phyloP scores from a whole-genome alignment of 305 asterid genomes.

The Rubia peregrina region DNA sequence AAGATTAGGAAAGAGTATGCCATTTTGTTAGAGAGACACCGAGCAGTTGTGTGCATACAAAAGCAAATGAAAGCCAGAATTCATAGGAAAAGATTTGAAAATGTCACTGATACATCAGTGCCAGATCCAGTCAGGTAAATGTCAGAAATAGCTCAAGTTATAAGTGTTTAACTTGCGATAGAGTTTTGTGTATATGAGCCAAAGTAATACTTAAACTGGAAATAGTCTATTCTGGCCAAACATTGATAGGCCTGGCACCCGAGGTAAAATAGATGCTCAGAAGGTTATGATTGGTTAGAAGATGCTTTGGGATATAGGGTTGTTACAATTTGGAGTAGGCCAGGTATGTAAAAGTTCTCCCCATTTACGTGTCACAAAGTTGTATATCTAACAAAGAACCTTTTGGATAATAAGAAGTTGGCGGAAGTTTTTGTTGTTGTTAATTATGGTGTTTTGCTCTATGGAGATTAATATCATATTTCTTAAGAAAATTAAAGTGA shows the following conservation, averaged over 20 bases:
- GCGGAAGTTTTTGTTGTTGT: background rate
- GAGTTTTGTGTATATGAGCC: background rate
- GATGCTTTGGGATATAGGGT: constrained; percentile 69
- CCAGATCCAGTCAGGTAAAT: constrained; percentile 66
- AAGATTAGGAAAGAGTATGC: constrained; percentile 66
- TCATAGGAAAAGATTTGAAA: constrained; percentile 36
- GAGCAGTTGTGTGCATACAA: constrained; percentile 77
- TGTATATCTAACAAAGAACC: background rate
- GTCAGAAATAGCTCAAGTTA: background rate
- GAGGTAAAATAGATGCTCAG: background rate
- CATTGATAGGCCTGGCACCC: background rate
- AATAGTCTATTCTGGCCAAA: background rate
- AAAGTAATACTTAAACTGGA: background rate
- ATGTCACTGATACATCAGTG: constrained; percentile 47
- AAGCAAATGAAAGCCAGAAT: constrained; percentile 55
- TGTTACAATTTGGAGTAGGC: constrained; percentile 73
- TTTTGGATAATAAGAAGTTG: background rate
- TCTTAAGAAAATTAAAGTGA: no score
- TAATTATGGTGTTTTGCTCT: no score
- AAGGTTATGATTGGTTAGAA: constrained; percentile 60
- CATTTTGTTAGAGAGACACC: constrained; percentile 40
- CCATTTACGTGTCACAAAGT: background rate
- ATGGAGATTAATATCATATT: no score
- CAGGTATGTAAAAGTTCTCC: constrained; percentile 45
- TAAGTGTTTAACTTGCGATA: background rate